These are phyloP conservation scores for Sonneratia caseolaris DNA, from an alignment of 345 rosid species.

Conservation along the genomic window DNA sequence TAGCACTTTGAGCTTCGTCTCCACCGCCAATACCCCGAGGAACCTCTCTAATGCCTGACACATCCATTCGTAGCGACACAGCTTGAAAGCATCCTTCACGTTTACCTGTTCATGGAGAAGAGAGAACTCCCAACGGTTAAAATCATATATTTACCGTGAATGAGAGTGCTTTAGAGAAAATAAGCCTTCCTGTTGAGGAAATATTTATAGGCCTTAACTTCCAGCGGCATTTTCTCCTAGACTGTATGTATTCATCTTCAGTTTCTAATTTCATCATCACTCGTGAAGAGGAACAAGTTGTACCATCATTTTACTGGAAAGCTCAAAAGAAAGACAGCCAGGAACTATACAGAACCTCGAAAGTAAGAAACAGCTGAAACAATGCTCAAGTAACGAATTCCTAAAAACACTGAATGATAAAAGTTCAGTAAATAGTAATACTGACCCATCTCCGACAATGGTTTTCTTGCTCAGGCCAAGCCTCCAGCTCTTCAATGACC, in stretches of 20 bases:
- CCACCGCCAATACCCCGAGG: slow-evolving; percentile 20
- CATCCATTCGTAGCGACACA: slow-evolving; percentile 90
- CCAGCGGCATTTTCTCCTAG: no score
- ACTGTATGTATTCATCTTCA: no score
- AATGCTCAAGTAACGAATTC: no score
- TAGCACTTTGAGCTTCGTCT: slow-evolving; percentile 8
- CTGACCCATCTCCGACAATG: slow-evolving; percentile 64
- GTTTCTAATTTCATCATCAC: no score
- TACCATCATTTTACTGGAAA: neutral
- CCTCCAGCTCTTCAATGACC: slow-evolving; percentile 72
- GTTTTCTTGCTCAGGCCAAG: slow-evolving; percentile 63
- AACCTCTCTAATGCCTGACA: slow-evolving; percentile 48
- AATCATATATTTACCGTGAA: neutral
- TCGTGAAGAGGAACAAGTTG: neutral
- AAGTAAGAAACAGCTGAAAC: neutral
- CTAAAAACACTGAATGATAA: no score
- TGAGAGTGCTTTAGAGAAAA: neutral
- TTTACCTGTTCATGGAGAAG: slow-evolving; percentile 27
- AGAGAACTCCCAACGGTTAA: neutral
- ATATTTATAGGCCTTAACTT: no score
- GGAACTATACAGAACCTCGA: neutral
- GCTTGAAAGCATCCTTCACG: slow-evolving; percentile 42
- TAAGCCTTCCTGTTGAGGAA: no score
- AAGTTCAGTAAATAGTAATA: neutral
- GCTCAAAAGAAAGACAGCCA: no score